These are phyloP conservation scores for Talaromyces atroroseus DNA, from an alignment of 2,329 filamentous ascomycete species.

Conservation along the genomic window DNA sequence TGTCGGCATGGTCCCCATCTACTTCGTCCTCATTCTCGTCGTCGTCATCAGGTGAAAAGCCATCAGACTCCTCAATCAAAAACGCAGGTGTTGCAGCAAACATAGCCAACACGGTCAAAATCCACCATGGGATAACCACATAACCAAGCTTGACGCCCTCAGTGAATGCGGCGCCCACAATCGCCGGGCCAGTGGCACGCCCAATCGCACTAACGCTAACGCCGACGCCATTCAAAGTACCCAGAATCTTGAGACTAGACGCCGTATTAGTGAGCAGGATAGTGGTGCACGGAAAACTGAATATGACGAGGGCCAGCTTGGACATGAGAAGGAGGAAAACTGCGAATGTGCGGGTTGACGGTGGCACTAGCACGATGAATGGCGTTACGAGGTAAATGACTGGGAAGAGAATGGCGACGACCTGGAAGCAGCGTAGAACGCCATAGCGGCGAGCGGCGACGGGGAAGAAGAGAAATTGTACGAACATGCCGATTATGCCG, in stretches of 20 bases:
- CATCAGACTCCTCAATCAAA: constrained; percentile 68
- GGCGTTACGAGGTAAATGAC: constrained; percentile 75
- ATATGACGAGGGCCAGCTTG: constrained; percentile 71
- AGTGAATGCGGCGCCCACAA: constrained; percentile 67
- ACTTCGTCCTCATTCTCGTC: constrained; percentile 19
- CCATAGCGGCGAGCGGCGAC: constrained; percentile 67
- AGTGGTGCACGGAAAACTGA: constrained; percentile 82
- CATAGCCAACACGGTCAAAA: constrained; percentile 59
- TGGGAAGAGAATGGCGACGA: constrained; percentile 64
- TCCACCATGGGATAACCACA: constrained; percentile 75
- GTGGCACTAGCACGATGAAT: constrained; percentile 63
- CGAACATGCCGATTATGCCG: constrained; percentile 69
- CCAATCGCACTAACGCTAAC: constrained; percentile 78
- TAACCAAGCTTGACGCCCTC: constrained; percentile 71
- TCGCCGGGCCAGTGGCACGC: constrained; percentile 69
- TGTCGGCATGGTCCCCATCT: constrained; percentile 1
- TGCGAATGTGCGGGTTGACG: constrained; percentile 49
- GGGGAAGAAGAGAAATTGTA: constrained; percentile 85
- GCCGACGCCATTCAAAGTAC: constrained; percentile 85
- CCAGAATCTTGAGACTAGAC: constrained; percentile 66
- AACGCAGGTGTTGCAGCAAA: constrained; percentile 67
- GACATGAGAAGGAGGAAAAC: constrained; percentile 64
- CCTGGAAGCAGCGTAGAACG: constrained; percentile 65
- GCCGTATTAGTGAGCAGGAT: constrained; percentile 90
- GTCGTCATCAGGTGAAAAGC: constrained; percentile 46